Percentiles rank a stretch among this genome's conserved stretches.
phyloP scores from a whole-genome alignment of 768 basidiomycete species.

The Ramaria rubella region DNA sequence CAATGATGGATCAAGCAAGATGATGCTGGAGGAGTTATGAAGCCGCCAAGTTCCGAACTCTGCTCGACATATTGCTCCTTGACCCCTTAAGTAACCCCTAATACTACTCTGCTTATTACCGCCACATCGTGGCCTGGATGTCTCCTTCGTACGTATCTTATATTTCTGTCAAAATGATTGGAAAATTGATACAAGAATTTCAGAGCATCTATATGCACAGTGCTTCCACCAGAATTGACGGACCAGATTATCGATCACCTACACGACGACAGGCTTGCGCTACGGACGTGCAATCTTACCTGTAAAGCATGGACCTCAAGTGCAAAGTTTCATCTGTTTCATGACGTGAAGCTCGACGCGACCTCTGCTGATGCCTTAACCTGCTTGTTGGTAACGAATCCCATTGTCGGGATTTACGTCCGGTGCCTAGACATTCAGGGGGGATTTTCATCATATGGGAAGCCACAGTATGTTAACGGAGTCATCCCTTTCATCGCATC shows the following conservation, averaged over 20 bases:
- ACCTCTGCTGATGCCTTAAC: neutral
- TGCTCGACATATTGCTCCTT: too few species aligned
- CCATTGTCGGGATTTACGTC: neutral
- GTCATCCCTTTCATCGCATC: neutral
- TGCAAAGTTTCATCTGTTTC: conserved; percentile 36
- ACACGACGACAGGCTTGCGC: conserved; percentile 27
- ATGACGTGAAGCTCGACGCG: neutral
- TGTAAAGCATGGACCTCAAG: conserved; percentile 35
- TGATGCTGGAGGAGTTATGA: too few species aligned
- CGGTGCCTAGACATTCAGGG: neutral
- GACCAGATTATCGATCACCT: conserved; percentile 43
- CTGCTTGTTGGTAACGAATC: neutral
- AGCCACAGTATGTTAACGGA: neutral
- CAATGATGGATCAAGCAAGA: too few species aligned
- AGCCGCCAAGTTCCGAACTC: too few species aligned
- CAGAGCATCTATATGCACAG: conserved; percentile 12
- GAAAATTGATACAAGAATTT: too few species aligned
- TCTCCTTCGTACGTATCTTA: too few species aligned
- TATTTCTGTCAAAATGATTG: too few species aligned
- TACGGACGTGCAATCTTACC: conserved; percentile 32
- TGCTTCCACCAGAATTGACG: conserved; percentile 33
- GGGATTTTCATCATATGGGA: neutral
- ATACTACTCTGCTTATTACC: too few species aligned
- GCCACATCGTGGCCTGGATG: too few species aligned
- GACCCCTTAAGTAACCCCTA: too few species aligned